Percentiles rank a stretch among this genome's conserved stretches.
Conservation (phyloP, 352 stramenopile genomes). For the Phytopythium vexans region DNA sequence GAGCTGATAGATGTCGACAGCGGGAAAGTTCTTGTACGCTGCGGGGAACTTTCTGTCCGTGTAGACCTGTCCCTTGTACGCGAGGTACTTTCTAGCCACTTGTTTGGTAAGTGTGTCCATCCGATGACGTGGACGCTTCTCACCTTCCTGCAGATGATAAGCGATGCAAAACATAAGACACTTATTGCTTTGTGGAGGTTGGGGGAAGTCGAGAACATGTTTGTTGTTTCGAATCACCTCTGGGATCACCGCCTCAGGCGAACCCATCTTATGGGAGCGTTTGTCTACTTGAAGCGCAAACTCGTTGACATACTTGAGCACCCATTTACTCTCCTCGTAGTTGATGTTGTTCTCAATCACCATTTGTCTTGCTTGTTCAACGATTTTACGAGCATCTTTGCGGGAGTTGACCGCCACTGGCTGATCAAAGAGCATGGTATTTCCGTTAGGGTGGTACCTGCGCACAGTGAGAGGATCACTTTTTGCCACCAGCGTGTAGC, state of each 20-base stretch:
- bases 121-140: constrained; percentile 1
- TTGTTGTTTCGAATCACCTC: constrained; percentile 13
- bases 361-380: too few species aligned
- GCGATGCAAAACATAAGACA: constrained; percentile 12
- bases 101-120: constrained; percentile 5
- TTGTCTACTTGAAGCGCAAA: constrained; percentile 17
- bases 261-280: constrained; percentile 12
- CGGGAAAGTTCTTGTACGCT: constrained; percentile 9
- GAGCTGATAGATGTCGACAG: constrained; percentile 17
- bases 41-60: neutral
- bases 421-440: too few species aligned
- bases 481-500: too few species aligned
- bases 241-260: constrained; percentile 12
- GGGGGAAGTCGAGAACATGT: constrained; percentile 19
- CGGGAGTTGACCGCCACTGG: too few species aligned
- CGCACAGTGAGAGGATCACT: too few species aligned
- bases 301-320: constrained; percentile 11
- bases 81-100: constrained; percentile 10
- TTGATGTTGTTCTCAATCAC: too few species aligned
- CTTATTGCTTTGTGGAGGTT: constrained; percentile 7
- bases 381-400: too few species aligned
- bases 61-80: constrained; percentile 8
- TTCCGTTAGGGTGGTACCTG: too few species aligned
- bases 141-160: neutral
- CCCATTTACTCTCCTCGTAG: too few species aligned